Evolutionary conservation across 1,284 basidiomycete genomes (phyloP), one percentile per base, ranked within the genome.

Genomic region (Trametes pubescens): DNA sequence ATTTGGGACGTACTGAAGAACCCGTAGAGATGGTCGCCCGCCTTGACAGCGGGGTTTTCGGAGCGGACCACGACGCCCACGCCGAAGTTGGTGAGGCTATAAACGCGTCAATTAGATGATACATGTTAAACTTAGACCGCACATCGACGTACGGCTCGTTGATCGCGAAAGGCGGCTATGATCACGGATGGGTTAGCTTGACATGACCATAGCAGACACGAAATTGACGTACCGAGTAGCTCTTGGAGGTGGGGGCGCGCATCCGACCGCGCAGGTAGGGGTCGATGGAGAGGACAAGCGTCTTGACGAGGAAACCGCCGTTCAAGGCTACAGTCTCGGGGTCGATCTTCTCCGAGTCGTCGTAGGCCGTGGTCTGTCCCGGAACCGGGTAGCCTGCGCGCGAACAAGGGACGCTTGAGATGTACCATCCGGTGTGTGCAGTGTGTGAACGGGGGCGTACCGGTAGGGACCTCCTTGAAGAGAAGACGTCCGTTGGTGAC

Each of bases 221-320:
- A 40, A 14, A 32, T n/a, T 5, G 9, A n/a, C 37, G 4, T 26
- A 63, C 51, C 5, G 57, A 32, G 48, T 64, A 66, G 44, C 66
- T 64, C 51, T 62, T 52, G 43, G 64, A 51, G 5, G 47, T 61
- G 0, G 72, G 64, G 11, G 65, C 69, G 3, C 76, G 72, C 83
- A 85, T 78, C 34, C 70, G 58, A 6, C 69, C 71, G 29, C 76
- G 73, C 72, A 84, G 70, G 73, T 84, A 85, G 0, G 84, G 84
- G 67, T 86, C 84, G 40, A 84, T 74, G 7, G 77, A 81, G 8
- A 85, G 68, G 0, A 79, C 78, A 22, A 86, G 75, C 2, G 78
- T 77, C 74, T 86, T 85, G 57, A 84, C 67, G 22, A 88, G 75
- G 66, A 86, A 75, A 0, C 85, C 84, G 26, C 86, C 86, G 55